These are phyloP conservation scores for Ogataea hybrid DNA, from an alignment of 1,139 yeast species.

Conservation along the genomic window DNA sequence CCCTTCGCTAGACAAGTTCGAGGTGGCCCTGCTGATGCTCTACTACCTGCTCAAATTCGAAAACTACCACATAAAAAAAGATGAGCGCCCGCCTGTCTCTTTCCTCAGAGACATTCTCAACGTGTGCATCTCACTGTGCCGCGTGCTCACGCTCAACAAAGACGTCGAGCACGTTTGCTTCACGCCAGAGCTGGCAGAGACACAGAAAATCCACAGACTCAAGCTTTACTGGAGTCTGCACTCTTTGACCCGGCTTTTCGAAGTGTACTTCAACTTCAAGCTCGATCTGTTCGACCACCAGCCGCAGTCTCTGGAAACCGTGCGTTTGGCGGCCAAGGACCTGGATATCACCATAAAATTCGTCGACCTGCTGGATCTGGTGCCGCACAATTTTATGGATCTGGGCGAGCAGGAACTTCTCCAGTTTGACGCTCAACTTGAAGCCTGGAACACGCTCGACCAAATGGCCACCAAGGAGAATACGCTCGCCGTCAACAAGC, in stretches of 20 bases:
- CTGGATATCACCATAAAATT: conserved; percentile 29
- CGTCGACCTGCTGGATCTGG: conserved; percentile 25
- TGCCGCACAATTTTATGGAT: conserved; percentile 30
- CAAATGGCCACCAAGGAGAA: conserved; percentile 23
- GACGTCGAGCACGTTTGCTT: conserved; percentile 14
- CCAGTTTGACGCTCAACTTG: conserved; percentile 23
- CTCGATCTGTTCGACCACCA: conserved; percentile 22
- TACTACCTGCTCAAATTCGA: conserved; percentile 32
- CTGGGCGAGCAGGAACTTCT: conserved; percentile 18
- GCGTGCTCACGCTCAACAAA: conserved; percentile 22
- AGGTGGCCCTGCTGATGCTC: conserved; percentile 29
- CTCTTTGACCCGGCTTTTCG: conserved; percentile 50
- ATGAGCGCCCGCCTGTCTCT: conserved; percentile 9
- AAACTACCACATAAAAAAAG: conserved; percentile 22
- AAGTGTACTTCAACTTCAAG: conserved; percentile 39
- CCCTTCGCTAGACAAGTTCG: conserved; percentile 31
- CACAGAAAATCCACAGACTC: conserved; percentile 45
- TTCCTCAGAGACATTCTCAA: conserved; percentile 28
- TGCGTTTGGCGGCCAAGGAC: conserved; percentile 30
- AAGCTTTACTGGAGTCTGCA: conserved; percentile 62
- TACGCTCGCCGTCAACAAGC: conserved; percentile 23
- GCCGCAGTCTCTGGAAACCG: conserved; percentile 28
- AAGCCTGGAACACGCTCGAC: conserved; percentile 26
- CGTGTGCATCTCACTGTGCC: conserved; percentile 18
- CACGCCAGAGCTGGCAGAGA: conserved; percentile 16